Evolutionary conservation across 2,329 filamentous ascomycete species (phyloP), one percentile per base, ranked within the genome.

Genomic region (Fusarium coicis): DNA sequence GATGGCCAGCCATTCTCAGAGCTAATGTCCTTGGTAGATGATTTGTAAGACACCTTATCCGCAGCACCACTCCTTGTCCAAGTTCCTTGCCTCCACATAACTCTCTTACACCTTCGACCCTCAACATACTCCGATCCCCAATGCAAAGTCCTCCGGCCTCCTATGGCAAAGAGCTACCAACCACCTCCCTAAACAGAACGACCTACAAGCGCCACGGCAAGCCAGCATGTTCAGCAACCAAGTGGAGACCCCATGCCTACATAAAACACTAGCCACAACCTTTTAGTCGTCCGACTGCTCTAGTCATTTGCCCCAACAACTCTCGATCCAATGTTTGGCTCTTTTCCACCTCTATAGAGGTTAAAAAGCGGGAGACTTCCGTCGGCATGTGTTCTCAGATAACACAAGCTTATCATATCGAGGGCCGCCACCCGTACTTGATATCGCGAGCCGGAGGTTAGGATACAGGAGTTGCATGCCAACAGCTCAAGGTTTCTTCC

Each of bases 281-380:
- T 74, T 71, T 74, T 65, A 61, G 73, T 66, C 36, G 50, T 54
- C 54, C 61, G 60, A 70, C 70, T 57, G 56, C 47, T 65, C 16
- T 19, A 18, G 16, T 57, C 40, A 56, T 54, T 66, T 55, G 57
- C 61, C 57, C 50, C 62, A 68, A 69, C 58, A 64, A 63, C 43
- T 60, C 30, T 68, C 43, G 54, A 54, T 66, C 63, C 28, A 32
- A 16, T 57, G 39, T 39, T 12, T 18, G n/a, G 36, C 28, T 28
- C 34, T 39, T 8, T 34, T 32, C 30, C 16, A 8, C 10, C 16
- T 26, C 23, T 50, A 21, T 32, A 32, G 30, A 54, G 44, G 10
- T 14, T 15, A 2, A 7, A 30, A 10, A 16, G 19, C 4, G 14
- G 21, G 18, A 42, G 15, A 15, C 49, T 12, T 47, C 15, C n/a